These are phyloP conservation scores for Globisporangium irregulare DNA, from an alignment of 352 stramenopile genomes.

Conservation along the genomic window DNA sequence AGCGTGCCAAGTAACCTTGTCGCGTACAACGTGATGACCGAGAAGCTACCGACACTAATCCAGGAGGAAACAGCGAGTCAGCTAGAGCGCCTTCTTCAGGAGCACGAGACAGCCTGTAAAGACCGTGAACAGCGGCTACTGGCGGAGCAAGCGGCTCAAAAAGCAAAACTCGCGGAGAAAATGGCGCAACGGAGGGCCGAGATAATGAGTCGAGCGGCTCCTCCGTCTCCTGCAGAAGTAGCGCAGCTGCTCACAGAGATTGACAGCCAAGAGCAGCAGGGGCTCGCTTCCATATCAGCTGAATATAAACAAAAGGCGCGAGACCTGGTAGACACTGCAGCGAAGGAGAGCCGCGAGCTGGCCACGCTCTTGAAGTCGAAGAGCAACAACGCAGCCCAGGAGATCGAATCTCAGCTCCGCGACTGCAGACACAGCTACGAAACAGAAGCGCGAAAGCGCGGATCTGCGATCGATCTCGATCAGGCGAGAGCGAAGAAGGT, in stretches of 20 bases:
- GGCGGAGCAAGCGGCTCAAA: neutral
- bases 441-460: neutral
- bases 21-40: conserved; percentile 5
- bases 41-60: conserved; percentile 1
- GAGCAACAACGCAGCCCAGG: neutral
- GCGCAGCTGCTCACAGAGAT: neutral
- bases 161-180: neutral
- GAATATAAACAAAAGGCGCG: neutral
- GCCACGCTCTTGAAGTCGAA: neutral
- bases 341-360: neutral
- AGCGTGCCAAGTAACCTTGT: neutral
- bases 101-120: conserved; percentile 1
- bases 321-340: neutral
- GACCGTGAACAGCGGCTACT: neutral
- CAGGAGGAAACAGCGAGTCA: conserved; percentile 3
- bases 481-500: neutral
- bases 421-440: neutral
- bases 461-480: neutral
- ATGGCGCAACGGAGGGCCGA: neutral
- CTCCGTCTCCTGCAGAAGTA: neutral
- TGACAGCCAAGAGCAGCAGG: neutral
- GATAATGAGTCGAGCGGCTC: neutral
- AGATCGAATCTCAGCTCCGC: neutral
- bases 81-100: conserved; percentile 4
- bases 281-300: neutral